Evolutionary conservation across 2,329 filamentous ascomycete genomes (phyloP).

Genomic region (Emergomyces orientalis): DNA sequence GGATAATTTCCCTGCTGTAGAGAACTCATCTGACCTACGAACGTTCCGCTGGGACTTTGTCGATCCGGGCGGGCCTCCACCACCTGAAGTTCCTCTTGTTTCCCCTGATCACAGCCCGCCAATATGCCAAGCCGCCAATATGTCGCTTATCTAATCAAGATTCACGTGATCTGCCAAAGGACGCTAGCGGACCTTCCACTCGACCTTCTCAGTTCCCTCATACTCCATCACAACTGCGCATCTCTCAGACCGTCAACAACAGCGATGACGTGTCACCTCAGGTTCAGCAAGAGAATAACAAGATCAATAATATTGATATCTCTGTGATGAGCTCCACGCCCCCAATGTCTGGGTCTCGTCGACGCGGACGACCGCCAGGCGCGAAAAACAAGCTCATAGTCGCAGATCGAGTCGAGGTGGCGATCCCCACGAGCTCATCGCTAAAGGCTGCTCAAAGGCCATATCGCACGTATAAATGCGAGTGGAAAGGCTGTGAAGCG

Average conservation of each 20-base stretch:
- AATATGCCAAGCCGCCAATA: background rate
- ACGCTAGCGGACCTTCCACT: background rate
- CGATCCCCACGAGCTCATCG: constrained; percentile 14
- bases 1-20: constrained; percentile 35
- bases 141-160: constrained; percentile 6
- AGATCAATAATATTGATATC: background rate
- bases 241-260: constrained; percentile 7
- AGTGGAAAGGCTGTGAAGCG: constrained; percentile 48
- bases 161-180: constrained; percentile 10
- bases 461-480: constrained; percentile 45
- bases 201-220: constrained; percentile 1
- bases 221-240: constrained; percentile 7
- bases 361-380: constrained; percentile 24
- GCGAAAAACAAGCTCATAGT: constrained; percentile 21
- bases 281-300: background rate
- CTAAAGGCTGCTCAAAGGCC: constrained; percentile 13
- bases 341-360: constrained; percentile 9
- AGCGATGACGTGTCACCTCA: background rate
- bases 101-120: constrained; percentile 16
- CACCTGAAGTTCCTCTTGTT: constrained; percentile 21
- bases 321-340: background rate
- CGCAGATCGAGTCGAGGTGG: constrained; percentile 16
- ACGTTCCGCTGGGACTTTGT: constrained; percentile 55
- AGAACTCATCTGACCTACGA: constrained; percentile 43
- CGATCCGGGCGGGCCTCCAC: constrained; percentile 45